Conservation (phyloP, 805 yeast genomes). For the Candida ipomoeae region DNA sequence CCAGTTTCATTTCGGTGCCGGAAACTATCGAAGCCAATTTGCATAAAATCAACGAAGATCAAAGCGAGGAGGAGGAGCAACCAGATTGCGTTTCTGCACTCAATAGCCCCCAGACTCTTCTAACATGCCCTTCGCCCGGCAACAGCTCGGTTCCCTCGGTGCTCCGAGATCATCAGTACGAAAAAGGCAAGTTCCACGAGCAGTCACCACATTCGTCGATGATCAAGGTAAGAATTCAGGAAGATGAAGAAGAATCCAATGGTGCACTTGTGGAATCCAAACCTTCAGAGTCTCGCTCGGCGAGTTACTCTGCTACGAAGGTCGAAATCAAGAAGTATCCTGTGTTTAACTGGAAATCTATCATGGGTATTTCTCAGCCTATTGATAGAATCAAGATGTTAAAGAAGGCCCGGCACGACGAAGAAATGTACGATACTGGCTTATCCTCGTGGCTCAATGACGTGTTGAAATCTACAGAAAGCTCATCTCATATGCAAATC, state of each 20-base stretch:
- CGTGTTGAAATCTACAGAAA: conserved; percentile 37
- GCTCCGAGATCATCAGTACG: conserved; percentile 11
- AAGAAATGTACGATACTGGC: conserved; percentile 49
- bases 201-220: conserved; percentile 8
- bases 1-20: conserved; percentile 29
- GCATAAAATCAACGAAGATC: conserved; percentile 31
- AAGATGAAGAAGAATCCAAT: conserved; percentile 2
- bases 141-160: conserved; percentile 12
- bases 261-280: neutral
- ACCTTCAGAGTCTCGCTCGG: neutral
- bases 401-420: conserved; percentile 41
- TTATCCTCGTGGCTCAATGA: conserved; percentile 53
- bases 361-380: conserved; percentile 38
- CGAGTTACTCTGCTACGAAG: neutral
- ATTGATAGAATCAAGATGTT: conserved; percentile 39
- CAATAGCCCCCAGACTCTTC: conserved; percentile 3
- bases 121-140: conserved; percentile 2
- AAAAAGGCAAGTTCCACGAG: conserved; percentile 12
- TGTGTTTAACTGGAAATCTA: conserved; percentile 39
- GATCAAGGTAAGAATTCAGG: conserved; percentile 1
- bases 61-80: conserved; percentile 22
- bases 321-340: conserved; percentile 22
- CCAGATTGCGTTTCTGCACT: conserved; percentile 12
- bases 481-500: conserved; percentile 35
- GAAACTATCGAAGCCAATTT: conserved; percentile 38